phyloP scores from a whole-genome alignment of 352 stramenopile genomes.

The Plasmopara halstedii region DNA sequence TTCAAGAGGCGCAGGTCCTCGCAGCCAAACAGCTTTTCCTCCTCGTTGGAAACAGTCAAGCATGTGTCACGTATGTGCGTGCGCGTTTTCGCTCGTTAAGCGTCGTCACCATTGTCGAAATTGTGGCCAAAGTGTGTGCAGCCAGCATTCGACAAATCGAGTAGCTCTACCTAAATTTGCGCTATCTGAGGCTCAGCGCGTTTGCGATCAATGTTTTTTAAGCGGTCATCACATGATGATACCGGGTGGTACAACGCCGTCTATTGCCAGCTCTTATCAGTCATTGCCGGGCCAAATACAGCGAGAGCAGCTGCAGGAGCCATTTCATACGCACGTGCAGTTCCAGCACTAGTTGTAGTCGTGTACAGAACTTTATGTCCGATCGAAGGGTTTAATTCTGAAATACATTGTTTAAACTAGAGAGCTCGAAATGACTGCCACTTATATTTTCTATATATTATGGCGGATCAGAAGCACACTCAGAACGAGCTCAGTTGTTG shows the following conservation, averaged over 20 bases:
- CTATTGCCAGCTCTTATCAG: slow-evolving; percentile 34
- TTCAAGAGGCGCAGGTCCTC: slow-evolving; percentile 21
- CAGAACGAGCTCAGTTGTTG: slow-evolving; percentile 48
- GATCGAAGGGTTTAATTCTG: slow-evolving; percentile 20
- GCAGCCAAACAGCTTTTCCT: slow-evolving; percentile 48
- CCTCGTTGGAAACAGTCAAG: slow-evolving; percentile 71
- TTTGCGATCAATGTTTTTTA: slow-evolving; percentile 77
- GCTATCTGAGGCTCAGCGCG: slow-evolving; percentile 58
- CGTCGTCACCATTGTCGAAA: slow-evolving; percentile 80
- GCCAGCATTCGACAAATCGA: slow-evolving; percentile 68
- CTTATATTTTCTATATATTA: slow-evolving; percentile 5
- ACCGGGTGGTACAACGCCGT: slow-evolving; percentile 17
- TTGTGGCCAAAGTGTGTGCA: slow-evolving; percentile 70
- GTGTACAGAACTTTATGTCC: slow-evolving; percentile 21
- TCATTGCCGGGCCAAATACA: slow-evolving; percentile 29
- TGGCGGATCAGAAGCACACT: slow-evolving; percentile 13
- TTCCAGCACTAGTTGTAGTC: slow-evolving; percentile 24
- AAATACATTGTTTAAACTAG: slow-evolving; percentile 18
- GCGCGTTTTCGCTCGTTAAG: slow-evolving; percentile 54
- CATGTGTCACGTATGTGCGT: slow-evolving; percentile 59
- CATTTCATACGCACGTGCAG: slow-evolving; percentile 30
- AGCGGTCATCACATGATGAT: slow-evolving; percentile 52
- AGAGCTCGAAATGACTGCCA: slow-evolving; percentile 2
- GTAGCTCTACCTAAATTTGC: slow-evolving; percentile 69
- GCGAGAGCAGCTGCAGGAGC: slow-evolving; percentile 24